Evolutionary conservation across 768 basidiomycete genomes (phyloP).

Genomic region (Agrocybe pediades): DNA sequence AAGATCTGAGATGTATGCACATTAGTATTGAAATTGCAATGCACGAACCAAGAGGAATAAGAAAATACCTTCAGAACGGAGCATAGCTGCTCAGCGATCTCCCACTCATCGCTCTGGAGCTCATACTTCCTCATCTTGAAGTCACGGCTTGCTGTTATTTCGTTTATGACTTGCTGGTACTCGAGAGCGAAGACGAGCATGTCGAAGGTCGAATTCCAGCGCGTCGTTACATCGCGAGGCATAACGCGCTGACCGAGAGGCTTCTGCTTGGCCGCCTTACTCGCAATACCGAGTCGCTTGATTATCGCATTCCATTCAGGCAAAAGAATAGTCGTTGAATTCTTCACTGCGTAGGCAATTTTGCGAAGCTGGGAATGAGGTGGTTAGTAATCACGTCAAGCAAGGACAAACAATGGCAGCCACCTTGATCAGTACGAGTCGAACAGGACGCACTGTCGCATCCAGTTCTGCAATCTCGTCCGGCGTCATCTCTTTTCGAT

Average conservation of each 20-base stretch:
- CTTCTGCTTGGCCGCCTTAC: too few species aligned
- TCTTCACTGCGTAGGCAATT: slow-evolving; percentile 20
- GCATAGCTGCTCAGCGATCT: slow-evolving; percentile 22
- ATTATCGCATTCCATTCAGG: slow-evolving; percentile 20
- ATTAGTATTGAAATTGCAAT: too few species aligned
- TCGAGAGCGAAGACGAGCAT: slow-evolving; percentile 31
- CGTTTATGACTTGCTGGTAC: slow-evolving; percentile 23
- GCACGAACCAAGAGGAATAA: neutral
- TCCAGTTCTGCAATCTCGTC: slow-evolving; percentile 14
- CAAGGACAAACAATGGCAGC: too few species aligned
- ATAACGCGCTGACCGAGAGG: slow-evolving; percentile 25
- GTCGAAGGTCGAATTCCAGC: slow-evolving; percentile 36
- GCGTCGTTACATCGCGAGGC: slow-evolving; percentile 33
- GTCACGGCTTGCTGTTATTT: slow-evolving; percentile 17
- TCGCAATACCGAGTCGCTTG: slow-evolving; percentile 1
- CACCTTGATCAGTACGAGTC: slow-evolving; percentile 34
- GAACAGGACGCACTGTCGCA: slow-evolving; percentile 17
- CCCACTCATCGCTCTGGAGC: slow-evolving; percentile 29
- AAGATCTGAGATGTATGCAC: slow-evolving; percentile 1
- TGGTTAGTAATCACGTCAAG: slow-evolving; percentile 4
- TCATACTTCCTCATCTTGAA: slow-evolving; percentile 18
- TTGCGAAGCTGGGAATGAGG: slow-evolving; percentile 25
- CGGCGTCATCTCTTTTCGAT: slow-evolving; percentile 13
- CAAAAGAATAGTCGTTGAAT: slow-evolving; percentile 22
- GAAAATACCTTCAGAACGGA: slow-evolving; percentile 1